phyloP scores from a whole-genome alignment of 192 early-diverging fungal species.

The Jimgerdemannia lactiflua region DNA sequence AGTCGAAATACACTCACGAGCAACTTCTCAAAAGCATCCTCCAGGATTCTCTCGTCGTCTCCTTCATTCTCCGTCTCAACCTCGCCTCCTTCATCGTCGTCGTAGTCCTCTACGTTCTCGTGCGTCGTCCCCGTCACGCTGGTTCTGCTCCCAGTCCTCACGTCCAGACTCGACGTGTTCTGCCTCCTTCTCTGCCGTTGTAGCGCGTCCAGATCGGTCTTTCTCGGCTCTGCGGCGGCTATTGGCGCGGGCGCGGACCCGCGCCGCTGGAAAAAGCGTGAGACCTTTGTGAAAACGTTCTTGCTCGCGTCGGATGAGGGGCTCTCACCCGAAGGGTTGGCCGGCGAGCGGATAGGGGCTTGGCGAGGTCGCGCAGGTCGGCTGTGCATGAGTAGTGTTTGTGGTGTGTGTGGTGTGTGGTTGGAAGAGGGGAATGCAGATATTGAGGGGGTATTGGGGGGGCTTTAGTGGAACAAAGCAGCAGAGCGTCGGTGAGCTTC shows the following conservation, averaged over 20 bases:
- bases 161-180: neutral
- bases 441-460: too few relatives aligned
- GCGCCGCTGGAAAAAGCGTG: neutral
- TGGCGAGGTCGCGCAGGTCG: too few relatives aligned
- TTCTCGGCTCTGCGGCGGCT: neutral
- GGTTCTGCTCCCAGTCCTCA: neutral
- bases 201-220: neutral
- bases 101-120: neutral
- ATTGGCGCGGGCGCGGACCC: neutral
- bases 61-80: neutral
- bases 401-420: too few relatives aligned
- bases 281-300: neutral
- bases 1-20: neutral
- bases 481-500: too few relatives aligned
- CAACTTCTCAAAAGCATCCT: conserved; percentile 5
- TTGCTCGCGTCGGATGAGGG: neutral
- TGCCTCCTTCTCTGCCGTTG: neutral
- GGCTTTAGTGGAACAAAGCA: too few relatives aligned
- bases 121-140: neutral
- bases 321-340: too few relatives aligned
- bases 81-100: neutral
- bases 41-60: neutral
- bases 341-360: too few relatives aligned
- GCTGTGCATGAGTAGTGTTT: too few relatives aligned
- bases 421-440: too few relatives aligned